Conservation (phyloP, 768 basidiomycete genomes). For the Serendipita sp. region DNA sequence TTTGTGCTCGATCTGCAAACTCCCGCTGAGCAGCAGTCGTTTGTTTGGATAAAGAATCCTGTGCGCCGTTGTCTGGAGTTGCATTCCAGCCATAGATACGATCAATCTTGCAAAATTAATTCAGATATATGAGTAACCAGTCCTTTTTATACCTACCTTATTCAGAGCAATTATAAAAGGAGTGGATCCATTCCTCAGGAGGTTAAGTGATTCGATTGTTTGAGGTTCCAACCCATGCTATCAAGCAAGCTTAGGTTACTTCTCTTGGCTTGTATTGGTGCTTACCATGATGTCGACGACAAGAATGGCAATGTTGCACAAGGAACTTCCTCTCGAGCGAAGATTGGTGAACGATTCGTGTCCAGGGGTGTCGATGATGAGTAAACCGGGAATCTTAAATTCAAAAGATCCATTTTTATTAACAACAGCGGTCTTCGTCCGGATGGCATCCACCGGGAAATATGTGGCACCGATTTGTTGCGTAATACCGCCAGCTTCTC, state of each 20-base stretch:
- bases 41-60: slow-evolving; percentile 76
- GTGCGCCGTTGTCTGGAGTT: slow-evolving; percentile 84
- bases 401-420: slow-evolving; percentile 80
- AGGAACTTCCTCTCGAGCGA: slow-evolving; percentile 84
- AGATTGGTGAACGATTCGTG: slow-evolving; percentile 99
- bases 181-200: slow-evolving; percentile 83
- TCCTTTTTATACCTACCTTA: slow-evolving; percentile 37
- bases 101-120: slow-evolving; percentile 51
- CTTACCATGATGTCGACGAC: slow-evolving; percentile 93
- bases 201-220: slow-evolving; percentile 85
- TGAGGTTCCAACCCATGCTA: slow-evolving; percentile 97
- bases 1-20: slow-evolving; percentile 73
- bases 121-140: neutral
- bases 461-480: slow-evolving; percentile 99
- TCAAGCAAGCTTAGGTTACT: slow-evolving; percentile 1
- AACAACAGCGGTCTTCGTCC: slow-evolving; percentile 82
- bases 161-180: slow-evolving; percentile 98
- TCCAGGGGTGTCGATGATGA: slow-evolving; percentile 95
- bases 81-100: slow-evolving; percentile 91
- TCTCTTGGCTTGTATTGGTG: neutral
- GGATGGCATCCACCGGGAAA: slow-evolving; percentile 92
- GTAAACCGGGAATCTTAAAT: slow-evolving; percentile 91
- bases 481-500: slow-evolving; percentile 98
- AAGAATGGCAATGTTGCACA: slow-evolving; percentile 97
- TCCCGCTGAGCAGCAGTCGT: slow-evolving; percentile 63